Evolutionary conservation across 2,329 filamentous ascomycete genomes (phyloP).

Genomic region (Colletotrichum horii): DNA sequence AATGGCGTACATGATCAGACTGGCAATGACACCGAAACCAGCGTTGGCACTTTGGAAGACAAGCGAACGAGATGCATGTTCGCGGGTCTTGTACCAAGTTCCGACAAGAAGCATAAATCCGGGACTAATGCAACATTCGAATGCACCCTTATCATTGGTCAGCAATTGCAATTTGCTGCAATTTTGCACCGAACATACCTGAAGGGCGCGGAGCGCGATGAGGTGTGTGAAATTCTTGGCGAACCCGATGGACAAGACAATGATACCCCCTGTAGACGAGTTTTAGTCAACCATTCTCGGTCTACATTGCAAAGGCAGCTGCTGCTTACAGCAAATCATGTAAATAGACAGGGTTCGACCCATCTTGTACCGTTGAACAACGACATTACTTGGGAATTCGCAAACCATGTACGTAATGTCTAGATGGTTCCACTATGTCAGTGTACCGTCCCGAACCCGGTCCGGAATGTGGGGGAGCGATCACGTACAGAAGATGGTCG

Average conservation of each 20-base stretch:
- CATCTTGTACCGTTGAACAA: constrained; percentile 35
- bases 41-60: constrained; percentile 26
- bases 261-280: constrained; percentile 25
- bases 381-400: constrained; percentile 36
- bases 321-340: constrained; percentile 23
- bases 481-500: constrained; percentile 36
- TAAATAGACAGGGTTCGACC: constrained; percentile 12
- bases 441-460: background rate
- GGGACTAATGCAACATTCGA: constrained; percentile 42
- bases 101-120: constrained; percentile 43
- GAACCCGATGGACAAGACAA: constrained; percentile 42
- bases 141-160: constrained; percentile 26
- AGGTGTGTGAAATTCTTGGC: constrained; percentile 42
- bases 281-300: background rate
- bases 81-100: constrained; percentile 41
- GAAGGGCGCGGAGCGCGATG: constrained; percentile 37
- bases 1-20: constrained; percentile 40
- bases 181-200: constrained; percentile 13
- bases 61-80: constrained; percentile 25
- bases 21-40: constrained; percentile 39
- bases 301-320: background rate
- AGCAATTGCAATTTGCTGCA: background rate
- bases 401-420: constrained; percentile 34
- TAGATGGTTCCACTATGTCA: background rate
- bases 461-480: background rate